Evolutionary conservation across 768 basidiomycete species (phyloP), one percentile per base, ranked within the genome.

Genomic region (Goffeauzyma gilvescens): DNA sequence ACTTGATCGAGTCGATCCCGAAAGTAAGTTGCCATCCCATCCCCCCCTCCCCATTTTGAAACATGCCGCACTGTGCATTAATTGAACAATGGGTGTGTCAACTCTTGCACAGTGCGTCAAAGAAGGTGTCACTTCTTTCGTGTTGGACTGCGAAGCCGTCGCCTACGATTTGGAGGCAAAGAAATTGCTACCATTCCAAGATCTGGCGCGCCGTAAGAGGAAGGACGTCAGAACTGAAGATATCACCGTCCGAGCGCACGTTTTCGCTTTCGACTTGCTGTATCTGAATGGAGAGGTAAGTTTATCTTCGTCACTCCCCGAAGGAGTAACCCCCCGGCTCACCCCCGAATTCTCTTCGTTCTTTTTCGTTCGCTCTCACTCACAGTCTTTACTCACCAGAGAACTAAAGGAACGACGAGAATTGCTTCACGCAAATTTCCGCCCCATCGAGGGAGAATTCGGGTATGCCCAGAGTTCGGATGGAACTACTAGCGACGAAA

Each of bases 141-240:
- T 98, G 1, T 68, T 98, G 33, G 93, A 98, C 61, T 76, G 85
- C 8, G 93, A 98, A 59, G 93, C 89, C 7, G 93, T 98, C 8
- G 93, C 93, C 2, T 83, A 89, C 62, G 89, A 98, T 62, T 72
- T 75, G 38, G 70, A 70, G 21, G 81, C 81, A 2, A 76, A 76
- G 18, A 84, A 79, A 59, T 69, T 98, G 28, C 76, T 96, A 74
- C 93, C 90, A 1, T 98, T 98, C 76, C 93, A 98, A 64, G 90
- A 98, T 59, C 72, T 98, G 10, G 86, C 84, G 57, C 73, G 74
- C 50, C 73, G 93, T 45, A 96, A 96, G 63, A 76, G 93, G 38
- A 98, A 98, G 66, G 93, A 98, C 50, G 93, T 98, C 53, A 87
- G 82, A 61, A 76, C 89, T 3, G 89, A 96, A 63, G 93, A 96